Conservation (phyloP, 805 yeast species). For the Ogataea philodendri region DNA sequence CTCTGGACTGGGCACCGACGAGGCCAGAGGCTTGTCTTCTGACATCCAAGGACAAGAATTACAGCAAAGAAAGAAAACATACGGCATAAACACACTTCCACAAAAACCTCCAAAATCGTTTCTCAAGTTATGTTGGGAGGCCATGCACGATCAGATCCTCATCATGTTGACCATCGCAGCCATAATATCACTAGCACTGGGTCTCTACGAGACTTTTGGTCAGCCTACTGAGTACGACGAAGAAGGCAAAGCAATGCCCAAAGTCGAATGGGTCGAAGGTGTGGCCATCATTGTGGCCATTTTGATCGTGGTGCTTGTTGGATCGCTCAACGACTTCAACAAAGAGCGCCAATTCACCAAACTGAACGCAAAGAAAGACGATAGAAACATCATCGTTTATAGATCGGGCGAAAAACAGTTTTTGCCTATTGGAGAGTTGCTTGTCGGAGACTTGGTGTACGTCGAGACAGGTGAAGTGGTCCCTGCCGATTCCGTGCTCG, state of each 20-base stretch:
- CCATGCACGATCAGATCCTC: constrained; percentile 87
- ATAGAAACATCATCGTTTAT: constrained; percentile 71
- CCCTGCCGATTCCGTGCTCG: constrained; percentile 81
- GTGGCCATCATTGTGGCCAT: constrained; percentile 95
- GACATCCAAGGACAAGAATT: constrained; percentile 30
- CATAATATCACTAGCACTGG: constrained; percentile 81
- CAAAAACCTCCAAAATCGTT: constrained; percentile 68
- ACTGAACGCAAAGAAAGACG: constrained; percentile 84
- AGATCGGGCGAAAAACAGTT: constrained; percentile 67
- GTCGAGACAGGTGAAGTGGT: constrained; percentile 93
- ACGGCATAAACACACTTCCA: constrained; percentile 74
- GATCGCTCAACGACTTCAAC: constrained; percentile 95
- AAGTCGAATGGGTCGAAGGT: constrained; percentile 98
- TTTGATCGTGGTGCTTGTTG: constrained; percentile 84
- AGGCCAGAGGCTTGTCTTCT: constrained; percentile 41
- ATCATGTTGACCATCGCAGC: constrained; percentile 85
- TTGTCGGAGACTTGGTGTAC: constrained; percentile 82
- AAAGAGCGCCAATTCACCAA: constrained; percentile 91
- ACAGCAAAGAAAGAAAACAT: constrained; percentile 42
- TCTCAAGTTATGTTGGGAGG: constrained; percentile 67
- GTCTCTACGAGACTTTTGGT: constrained; percentile 89
- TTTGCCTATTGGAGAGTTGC: constrained; percentile 68
- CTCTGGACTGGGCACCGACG: constrained; percentile 37
- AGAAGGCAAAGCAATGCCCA: constrained; percentile 73
- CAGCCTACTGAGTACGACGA: constrained; percentile 74